These are phyloP conservation scores for Anthracocystis setariae DNA, from an alignment of 1,284 basidiomycete species.

Conservation along the genomic window DNA sequence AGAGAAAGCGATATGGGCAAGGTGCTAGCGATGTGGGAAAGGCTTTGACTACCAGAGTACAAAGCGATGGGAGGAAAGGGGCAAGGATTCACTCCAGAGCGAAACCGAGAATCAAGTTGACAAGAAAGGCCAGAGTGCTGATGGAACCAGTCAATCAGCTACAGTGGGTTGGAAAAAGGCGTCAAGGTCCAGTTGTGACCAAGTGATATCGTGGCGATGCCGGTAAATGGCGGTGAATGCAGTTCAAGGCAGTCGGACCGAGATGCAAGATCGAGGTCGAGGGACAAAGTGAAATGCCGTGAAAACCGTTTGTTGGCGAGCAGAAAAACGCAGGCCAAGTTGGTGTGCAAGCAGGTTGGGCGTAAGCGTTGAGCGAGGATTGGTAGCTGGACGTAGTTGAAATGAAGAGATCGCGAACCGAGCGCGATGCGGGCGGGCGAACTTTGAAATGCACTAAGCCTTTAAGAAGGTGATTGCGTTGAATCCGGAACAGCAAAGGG, in stretches of 20 bases:
- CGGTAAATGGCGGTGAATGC: conserved; percentile 15
- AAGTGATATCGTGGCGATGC: conserved; percentile 20
- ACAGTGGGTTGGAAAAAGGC: neutral
- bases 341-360: neutral
- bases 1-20: neutral
- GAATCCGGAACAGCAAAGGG: neutral
- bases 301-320: neutral
- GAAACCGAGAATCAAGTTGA: neutral
- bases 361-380: neutral
- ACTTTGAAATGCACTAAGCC: conserved; percentile 18
- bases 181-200: neutral
- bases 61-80: conserved; percentile 5
- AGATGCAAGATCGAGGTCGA: conserved; percentile 3
- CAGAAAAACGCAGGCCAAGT: conserved; percentile 1
- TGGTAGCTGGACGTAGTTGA: neutral
- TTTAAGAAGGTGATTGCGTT: conserved; percentile 1
- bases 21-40: neutral
- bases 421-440: conserved; percentile 17
- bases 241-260: neutral
- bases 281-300: neutral
- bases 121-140: conserved; percentile 5
- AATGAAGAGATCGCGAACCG: conserved; percentile 32
- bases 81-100: conserved; percentile 25
- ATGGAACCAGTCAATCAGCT: conserved; percentile 39
- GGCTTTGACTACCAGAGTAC: conserved; percentile 35